These are phyloP conservation scores for Chlamydomonas incerta DNA, from an alignment of 139 green algal species.

Conservation along the genomic window DNA sequence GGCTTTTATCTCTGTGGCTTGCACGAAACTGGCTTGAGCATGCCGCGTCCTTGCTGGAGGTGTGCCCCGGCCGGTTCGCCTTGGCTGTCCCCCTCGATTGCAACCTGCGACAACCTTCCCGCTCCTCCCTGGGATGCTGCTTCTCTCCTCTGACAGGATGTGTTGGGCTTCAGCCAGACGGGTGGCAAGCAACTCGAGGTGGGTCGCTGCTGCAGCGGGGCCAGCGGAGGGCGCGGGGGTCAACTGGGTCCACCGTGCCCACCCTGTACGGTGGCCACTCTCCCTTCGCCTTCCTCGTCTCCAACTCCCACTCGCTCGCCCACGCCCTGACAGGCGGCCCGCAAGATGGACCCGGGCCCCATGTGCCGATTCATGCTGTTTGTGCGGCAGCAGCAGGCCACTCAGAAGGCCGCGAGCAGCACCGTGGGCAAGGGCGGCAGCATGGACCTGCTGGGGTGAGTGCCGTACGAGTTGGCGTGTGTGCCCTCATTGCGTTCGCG, in stretches of 20 bases:
- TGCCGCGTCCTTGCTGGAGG: no score
- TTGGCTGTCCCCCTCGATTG: no score
- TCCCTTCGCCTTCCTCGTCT: neutral
- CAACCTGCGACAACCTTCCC: no score
- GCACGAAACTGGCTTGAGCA: no score
- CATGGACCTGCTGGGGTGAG: slow-evolving; percentile 34
- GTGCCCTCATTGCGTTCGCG: no score
- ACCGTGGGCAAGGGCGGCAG: neutral
- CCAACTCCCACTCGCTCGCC: neutral
- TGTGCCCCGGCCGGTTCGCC: no score
- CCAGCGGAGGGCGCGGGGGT: no score
- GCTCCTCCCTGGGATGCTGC: neutral
- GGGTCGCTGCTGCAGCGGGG: neutral
- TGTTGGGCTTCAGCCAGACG: slow-evolving; percentile 19
- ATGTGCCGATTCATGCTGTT: slow-evolving; percentile 34
- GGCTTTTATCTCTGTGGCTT: no score
- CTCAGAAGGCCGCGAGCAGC: slow-evolving; percentile 5
- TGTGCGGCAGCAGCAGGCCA: slow-evolving; percentile 14
- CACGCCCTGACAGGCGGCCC: neutral
- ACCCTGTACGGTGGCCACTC: no score
- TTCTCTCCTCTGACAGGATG: slow-evolving; percentile 24
- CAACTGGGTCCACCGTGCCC: no score
- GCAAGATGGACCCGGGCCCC: slow-evolving; percentile 6
- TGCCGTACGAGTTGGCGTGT: no score
- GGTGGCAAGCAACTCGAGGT: slow-evolving; percentile 35